Evolutionary conservation across 2,329 filamentous ascomycete genomes (phyloP).

Genomic region (Penicillium oxalicum): DNA sequence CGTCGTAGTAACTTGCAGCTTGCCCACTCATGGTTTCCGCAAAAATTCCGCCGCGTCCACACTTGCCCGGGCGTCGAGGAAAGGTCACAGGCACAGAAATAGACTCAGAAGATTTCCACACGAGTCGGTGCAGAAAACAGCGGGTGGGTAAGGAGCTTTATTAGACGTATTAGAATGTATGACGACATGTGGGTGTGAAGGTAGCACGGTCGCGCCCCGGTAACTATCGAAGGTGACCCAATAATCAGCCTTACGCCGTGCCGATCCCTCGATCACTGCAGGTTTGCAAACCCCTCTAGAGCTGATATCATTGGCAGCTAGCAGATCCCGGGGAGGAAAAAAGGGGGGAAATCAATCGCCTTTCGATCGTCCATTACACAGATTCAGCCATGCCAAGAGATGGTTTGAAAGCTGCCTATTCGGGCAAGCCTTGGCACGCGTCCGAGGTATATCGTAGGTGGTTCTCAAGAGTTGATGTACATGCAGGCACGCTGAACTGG

Average conservation of each 20-base stretch:
- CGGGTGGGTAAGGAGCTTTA: conserved; percentile 13
- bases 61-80: no score
- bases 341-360: not conserved
- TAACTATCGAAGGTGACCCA: conserved; percentile 8
- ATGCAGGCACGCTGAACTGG: no score
- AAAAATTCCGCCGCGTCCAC: not conserved
- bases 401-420: not conserved
- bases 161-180: conserved; percentile 15
- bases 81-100: not conserved
- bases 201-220: not conserved
- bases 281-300: no score
- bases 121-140: not conserved
- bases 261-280: not conserved
- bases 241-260: conserved; percentile 6
- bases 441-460: no score
- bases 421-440: conserved; percentile 1
- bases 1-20: conserved; percentile 34
- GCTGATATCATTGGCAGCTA: no score
- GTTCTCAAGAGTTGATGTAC: no score
- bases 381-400: not conserved
- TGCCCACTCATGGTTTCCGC: conserved; percentile 31
- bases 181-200: conserved; percentile 12
- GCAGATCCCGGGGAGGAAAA: no score
- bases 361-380: not conserved
- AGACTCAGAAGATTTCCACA: not conserved